Evolutionary conservation across 2,329 filamentous ascomycete species (phyloP).

Genomic region (Colletotrichum costaricense): DNA sequence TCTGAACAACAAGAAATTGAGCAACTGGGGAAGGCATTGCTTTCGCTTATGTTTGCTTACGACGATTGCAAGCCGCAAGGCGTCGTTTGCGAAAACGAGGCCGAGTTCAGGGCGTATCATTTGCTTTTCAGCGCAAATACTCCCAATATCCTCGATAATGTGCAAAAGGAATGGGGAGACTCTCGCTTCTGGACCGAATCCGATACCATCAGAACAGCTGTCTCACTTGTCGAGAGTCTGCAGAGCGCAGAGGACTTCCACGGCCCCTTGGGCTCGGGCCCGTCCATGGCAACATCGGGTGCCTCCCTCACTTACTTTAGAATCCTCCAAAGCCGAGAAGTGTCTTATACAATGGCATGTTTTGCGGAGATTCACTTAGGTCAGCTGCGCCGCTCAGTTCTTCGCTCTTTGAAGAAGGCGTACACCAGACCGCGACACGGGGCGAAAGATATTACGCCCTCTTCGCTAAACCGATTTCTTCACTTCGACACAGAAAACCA

Average conservation of each 20-base stretch:
- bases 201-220: constrained; percentile 69
- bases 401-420: constrained; percentile 65
- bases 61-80: constrained; percentile 71
- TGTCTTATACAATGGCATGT: constrained; percentile 78
- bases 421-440: constrained; percentile 67
- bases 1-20: constrained; percentile 76
- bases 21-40: constrained; percentile 72
- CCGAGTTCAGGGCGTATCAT: constrained; percentile 75
- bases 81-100: constrained; percentile 70
- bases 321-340: constrained; percentile 65
- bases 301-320: constrained; percentile 68
- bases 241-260: constrained; percentile 68
- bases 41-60: constrained; percentile 74
- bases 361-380: constrained; percentile 77
- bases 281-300: constrained; percentile 60
- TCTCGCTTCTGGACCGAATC: constrained; percentile 64
- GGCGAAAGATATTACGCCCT: constrained; percentile 69
- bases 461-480: constrained; percentile 66
- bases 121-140: constrained; percentile 71
- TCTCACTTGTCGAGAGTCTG: constrained; percentile 69
- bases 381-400: constrained; percentile 66
- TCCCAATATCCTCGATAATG: constrained; percentile 63
- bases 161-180: constrained; percentile 67
- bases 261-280: constrained; percentile 65
- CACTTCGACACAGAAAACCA: constrained; percentile 76